These are phyloP conservation scores for Cystofilobasidium bisporidii DNA, from an alignment of 768 basidiomycete species.

Conservation along the genomic window DNA sequence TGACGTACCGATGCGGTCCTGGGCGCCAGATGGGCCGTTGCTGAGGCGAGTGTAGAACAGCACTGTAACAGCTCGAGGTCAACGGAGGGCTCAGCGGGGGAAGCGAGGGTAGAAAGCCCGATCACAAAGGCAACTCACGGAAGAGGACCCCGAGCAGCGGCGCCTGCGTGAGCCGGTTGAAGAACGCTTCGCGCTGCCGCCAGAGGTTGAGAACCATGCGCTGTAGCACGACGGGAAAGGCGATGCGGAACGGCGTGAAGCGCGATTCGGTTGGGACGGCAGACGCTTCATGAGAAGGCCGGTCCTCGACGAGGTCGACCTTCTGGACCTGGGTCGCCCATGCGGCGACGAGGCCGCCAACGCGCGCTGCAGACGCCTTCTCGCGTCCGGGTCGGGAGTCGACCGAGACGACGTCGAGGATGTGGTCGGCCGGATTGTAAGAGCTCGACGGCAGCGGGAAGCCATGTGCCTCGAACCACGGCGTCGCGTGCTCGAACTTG, in stretches of 20 bases:
- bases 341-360: slow-evolving; percentile 26
- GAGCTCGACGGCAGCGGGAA: slow-evolving; percentile 8
- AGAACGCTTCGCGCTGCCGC: slow-evolving; percentile 40
- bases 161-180: slow-evolving; percentile 34
- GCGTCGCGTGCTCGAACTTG: background rate
- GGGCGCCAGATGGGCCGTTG: slow-evolving; percentile 41
- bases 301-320: background rate
- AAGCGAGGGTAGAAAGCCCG: background rate
- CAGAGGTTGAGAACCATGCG: slow-evolving; percentile 43
- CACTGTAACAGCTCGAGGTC: too few relatives aligned
- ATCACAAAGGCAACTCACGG: too few relatives aligned
- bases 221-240: slow-evolving; percentile 39
- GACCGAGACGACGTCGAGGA: slow-evolving; percentile 49
- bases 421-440: slow-evolving; percentile 40
- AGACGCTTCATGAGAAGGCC: background rate
- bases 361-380: slow-evolving; percentile 30
- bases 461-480: slow-evolving; percentile 25
- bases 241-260: background rate
- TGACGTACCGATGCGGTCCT: slow-evolving; percentile 42
- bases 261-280: slow-evolving; percentile 25
- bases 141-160: slow-evolving; percentile 32
- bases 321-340: slow-evolving; percentile 28
- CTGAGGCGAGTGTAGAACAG: slow-evolving; percentile 42
- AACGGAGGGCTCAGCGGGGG: slow-evolving; percentile 25
- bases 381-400: slow-evolving; percentile 32